Evolutionary conservation across 1,284 basidiomycete genomes (phyloP), one percentile per base, ranked within the genome.

Genomic region (Papiliotrema laurentii): DNA sequence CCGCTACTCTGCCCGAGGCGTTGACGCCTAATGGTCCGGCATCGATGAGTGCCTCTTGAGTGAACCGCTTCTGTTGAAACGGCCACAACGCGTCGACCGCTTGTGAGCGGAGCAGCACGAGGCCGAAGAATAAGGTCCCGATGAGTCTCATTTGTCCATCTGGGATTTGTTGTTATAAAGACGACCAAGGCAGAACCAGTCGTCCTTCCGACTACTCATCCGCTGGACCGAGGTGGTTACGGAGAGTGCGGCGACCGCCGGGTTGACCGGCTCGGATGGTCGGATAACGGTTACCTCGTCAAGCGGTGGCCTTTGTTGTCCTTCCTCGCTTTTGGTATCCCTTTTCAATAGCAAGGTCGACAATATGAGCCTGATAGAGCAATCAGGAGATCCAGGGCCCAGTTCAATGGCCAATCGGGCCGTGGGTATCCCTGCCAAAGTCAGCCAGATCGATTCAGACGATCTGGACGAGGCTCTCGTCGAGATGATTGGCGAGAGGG

Each of bases 361-460:
- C 93, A 1, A 89, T 85, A 56, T 83, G n/a, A 38, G 19, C 22
- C 26, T 18, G 39, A 41, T 6, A n/a, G n/a, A n/a, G n/a, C 6
- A 22, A 14, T 13, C 11, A 4, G 45, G 46, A 21, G 46, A 47
- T 18, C 46, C 46, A 11, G 46, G 46, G 19, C 46, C 46, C 2
- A 33, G 38, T 4, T 33, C 46, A n/a, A 33, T 42, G 26, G 34
- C 22, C 3, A 4, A 18, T 9, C 22, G 36, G 31, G 31, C 21
- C 28, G 30, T 40, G n/a, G 14, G 28, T 19, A 33, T 39, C 21
- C 26, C 46, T 22, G 79, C 84, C 27, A 85, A 93, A 45, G 91
- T 97, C 35, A 86, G 86, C 24, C 90, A 97, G 73, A 81, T 97
- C 41, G 96, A 99, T 72, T 85, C 94, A 1, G 86, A 92, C 61